phyloP scores from a whole-genome alignment of 768 basidiomycete genomes.

The Sarcomyxa edulis region DNA sequence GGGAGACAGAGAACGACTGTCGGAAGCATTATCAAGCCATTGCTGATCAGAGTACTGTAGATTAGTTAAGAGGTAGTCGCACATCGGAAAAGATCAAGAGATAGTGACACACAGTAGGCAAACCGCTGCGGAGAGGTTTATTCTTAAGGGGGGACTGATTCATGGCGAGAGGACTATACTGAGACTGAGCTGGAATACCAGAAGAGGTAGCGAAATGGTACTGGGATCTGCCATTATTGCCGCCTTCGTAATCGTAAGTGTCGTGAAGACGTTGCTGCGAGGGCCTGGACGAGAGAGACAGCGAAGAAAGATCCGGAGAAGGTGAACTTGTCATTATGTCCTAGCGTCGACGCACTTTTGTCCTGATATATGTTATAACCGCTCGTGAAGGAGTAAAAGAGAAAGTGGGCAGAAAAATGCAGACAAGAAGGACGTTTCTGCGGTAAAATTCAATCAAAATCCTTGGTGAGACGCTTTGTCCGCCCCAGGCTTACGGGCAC shows the following conservation, averaged over 20 bases:
- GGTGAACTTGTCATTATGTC: constrained; percentile 67
- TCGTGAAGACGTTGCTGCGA: constrained; percentile 82
- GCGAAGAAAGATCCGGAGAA: constrained; percentile 73
- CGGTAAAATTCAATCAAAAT: no score
- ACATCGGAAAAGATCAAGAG: constrained; percentile 16
- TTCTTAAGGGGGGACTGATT: constrained; percentile 70
- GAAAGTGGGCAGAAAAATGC: constrained; percentile 22
- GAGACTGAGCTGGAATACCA: constrained; percentile 47
- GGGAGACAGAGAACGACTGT: constrained; percentile 78
- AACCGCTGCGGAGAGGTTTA: constrained; percentile 62
- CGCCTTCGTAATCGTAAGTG: constrained; percentile 77
- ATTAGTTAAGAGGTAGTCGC: constrained; percentile 10
- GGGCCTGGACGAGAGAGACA: constrained; percentile 58
- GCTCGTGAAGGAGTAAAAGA: constrained; percentile 27
- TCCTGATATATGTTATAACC: constrained; percentile 18
- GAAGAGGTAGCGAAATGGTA: constrained; percentile 70
- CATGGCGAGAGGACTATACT: constrained; percentile 53
- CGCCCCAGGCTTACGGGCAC: no score
- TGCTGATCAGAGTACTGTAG: constrained; percentile 44
- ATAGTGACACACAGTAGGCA: constrained; percentile 61
- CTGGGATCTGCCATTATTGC: constrained; percentile 45
- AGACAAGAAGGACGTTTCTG: no score
- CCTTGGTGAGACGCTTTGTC: no score
- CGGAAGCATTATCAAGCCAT: constrained; percentile 80
- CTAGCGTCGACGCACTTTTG: constrained; percentile 16